Evolutionary conservation across 129 eudicot species (phyloP).

Genomic region (Gnaphalium uliginosum): DNA sequence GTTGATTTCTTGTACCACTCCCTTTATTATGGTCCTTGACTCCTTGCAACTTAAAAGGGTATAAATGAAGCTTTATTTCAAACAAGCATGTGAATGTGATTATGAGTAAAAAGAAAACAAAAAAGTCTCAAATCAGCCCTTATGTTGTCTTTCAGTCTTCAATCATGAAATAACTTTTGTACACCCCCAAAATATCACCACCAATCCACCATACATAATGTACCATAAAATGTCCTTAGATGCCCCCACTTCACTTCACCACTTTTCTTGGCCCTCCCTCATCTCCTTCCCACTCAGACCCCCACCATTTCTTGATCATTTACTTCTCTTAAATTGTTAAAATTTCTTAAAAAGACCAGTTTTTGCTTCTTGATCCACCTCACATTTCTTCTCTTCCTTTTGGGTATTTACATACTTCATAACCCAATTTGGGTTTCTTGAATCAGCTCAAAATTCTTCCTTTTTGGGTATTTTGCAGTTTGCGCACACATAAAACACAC

Average conservation of each 20-base stretch:
- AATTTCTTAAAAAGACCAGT: neutral
- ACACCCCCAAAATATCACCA: conserved; percentile 27
- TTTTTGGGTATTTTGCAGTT: conserved; percentile 11
- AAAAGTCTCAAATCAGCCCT: conserved; percentile 23
- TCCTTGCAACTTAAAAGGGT: neutral
- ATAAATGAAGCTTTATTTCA: conserved; percentile 26
- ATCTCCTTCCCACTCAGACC: neutral
- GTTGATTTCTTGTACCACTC: conserved; percentile 23
- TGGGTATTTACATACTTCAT: conserved; percentile 9
- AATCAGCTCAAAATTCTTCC: conserved; percentile 6
- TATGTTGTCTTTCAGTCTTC: conserved; percentile 11
- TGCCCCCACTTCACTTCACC: conserved; percentile 36
- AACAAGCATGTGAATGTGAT: conserved; percentile 17
- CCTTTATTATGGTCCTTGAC: conserved; percentile 16
- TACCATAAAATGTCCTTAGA: conserved; percentile 40
- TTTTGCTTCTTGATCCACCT: neutral
- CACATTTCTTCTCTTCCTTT: conserved; percentile 1
- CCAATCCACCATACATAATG: conserved; percentile 22
- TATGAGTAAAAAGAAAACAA: conserved; percentile 4
- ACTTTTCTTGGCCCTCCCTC: conserved; percentile 23
- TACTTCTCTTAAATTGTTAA: conserved; percentile 6
- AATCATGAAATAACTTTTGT: conserved; percentile 35
- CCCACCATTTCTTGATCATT: neutral
- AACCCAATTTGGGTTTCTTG: conserved; percentile 22
- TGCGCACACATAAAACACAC: conserved; percentile 12